Evolutionary conservation across 1,139 yeast species (phyloP).

Genomic region (Sugiyamaella xylanicola): DNA sequence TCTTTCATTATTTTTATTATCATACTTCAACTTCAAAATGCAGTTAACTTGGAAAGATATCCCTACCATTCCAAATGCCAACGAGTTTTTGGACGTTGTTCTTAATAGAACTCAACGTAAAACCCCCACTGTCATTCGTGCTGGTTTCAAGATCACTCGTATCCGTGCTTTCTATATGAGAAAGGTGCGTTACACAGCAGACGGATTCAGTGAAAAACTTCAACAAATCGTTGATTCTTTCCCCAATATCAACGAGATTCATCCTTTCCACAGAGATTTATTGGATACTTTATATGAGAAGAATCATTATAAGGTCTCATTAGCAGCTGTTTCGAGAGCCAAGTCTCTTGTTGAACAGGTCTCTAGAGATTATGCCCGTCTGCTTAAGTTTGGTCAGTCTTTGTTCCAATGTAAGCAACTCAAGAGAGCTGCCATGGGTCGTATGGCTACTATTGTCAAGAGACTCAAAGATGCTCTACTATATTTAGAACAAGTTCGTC

Average conservation of each 20-base stretch:
- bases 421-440: slow-evolving; percentile 97
- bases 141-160: slow-evolving; percentile 95
- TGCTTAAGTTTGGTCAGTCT: slow-evolving; percentile 95
- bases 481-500: slow-evolving; percentile 97
- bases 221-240: slow-evolving; percentile 82
- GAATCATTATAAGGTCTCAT: slow-evolving; percentile 96
- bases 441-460: slow-evolving; percentile 98
- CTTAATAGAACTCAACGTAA: slow-evolving; percentile 97
- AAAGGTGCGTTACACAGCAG: slow-evolving; percentile 93
- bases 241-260: slow-evolving; percentile 96
- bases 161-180: slow-evolving; percentile 98
- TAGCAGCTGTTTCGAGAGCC: slow-evolving; percentile 93
- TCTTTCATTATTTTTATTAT: not conserved
- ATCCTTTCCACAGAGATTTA: slow-evolving; percentile 96
- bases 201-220: slow-evolving; percentile 91
- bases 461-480: slow-evolving; percentile 90
- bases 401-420: slow-evolving; percentile 97
- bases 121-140: slow-evolving; percentile 96
- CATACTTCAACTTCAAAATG: slow-evolving; percentile 61
- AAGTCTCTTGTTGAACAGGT: slow-evolving; percentile 94
- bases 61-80: slow-evolving; percentile 88
- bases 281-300: slow-evolving; percentile 97
- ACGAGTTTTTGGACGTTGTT: slow-evolving; percentile 93
- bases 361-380: slow-evolving; percentile 88
- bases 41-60: slow-evolving; percentile 98